These are phyloP conservation scores for Asclepias syriaca DNA, from an alignment of 257 asterid species.

Conservation along the genomic window DNA sequence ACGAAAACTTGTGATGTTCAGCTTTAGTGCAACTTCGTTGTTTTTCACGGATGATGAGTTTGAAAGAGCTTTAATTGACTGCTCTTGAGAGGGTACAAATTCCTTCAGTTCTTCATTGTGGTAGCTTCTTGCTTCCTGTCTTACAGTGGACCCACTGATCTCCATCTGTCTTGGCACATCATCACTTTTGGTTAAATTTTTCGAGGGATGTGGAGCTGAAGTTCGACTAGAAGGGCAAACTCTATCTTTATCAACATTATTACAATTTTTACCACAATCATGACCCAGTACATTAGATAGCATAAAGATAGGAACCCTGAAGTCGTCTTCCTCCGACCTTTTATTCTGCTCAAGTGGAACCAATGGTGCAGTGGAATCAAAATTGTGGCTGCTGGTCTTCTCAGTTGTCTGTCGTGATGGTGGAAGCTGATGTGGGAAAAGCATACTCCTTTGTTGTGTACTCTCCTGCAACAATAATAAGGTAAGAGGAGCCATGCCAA, in stretches of 20 bases:
- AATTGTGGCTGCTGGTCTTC: constrained; percentile 27
- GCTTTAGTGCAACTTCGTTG: constrained; percentile 22
- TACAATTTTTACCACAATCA: constrained; percentile 24
- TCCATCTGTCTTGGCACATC: constrained; percentile 16
- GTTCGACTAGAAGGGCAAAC: constrained; percentile 29
- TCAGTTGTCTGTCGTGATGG: constrained; percentile 34
- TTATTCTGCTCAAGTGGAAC: constrained; percentile 35
- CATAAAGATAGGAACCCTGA: constrained; percentile 56
- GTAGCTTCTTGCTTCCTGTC: constrained; percentile 22
- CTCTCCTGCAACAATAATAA: constrained; percentile 39
- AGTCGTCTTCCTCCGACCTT: constrained; percentile 57
- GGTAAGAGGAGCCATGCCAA: background rate
- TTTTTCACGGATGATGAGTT: constrained; percentile 25
- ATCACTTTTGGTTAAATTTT: constrained; percentile 17
- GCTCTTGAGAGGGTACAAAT: constrained; percentile 13
- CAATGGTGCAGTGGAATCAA: constrained; percentile 29
- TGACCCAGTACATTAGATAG: constrained; percentile 29
- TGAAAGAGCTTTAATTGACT: constrained; percentile 24
- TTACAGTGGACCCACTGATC: constrained; percentile 16
- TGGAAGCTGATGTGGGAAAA: constrained; percentile 34
- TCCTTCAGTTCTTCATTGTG: constrained; percentile 28
- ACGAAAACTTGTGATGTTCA: constrained; percentile 18
- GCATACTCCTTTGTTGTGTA: constrained; percentile 33
- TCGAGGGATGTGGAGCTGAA: constrained; percentile 18
- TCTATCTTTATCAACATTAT: constrained; percentile 20